Percentiles rank a stretch among this genome's conserved stretches.
These are phyloP conservation scores for Hygrocybe coccinea DNA, from an alignment of 768 basidiomycete genomes.

Conservation along the genomic window DNA sequence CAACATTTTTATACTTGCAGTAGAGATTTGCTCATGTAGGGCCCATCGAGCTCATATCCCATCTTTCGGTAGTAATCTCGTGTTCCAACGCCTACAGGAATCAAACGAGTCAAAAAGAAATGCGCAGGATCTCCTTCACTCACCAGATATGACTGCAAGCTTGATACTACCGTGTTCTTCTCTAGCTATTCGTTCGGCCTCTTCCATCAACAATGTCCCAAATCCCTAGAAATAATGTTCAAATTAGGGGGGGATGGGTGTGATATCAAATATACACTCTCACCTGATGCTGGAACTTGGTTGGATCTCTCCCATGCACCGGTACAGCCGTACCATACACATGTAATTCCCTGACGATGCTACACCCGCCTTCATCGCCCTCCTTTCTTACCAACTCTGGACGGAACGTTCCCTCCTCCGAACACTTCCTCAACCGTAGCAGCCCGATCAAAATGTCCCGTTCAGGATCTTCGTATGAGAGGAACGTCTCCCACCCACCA, in stretches of 20 bases:
- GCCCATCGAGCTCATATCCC: constrained; percentile 92
- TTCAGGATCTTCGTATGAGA: constrained; percentile 98
- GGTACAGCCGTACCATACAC: constrained; percentile 98
- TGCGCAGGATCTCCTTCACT: constrained; percentile 20
- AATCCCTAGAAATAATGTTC: constrained; percentile 62
- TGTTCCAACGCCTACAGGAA: constrained; percentile 76
- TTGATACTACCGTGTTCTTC: constrained; percentile 97
- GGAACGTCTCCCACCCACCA: constrained; percentile 99
- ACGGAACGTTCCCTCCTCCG: constrained; percentile 94
- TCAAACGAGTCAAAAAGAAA: neutral
- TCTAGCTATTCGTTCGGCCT: constrained; percentile 94
- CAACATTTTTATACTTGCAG: constrained; percentile 27
- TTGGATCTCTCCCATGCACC: constrained; percentile 94
- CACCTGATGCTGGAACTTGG: constrained; percentile 95
- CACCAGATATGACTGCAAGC: constrained; percentile 94
- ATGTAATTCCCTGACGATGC: constrained; percentile 92
- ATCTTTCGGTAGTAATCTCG: constrained; percentile 94
- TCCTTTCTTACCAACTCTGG: constrained; percentile 77
- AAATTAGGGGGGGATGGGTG: neutral
- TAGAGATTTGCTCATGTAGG: constrained; percentile 93
- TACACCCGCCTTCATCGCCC: constrained; percentile 72
- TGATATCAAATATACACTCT: constrained; percentile 12
- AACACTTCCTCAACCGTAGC: constrained; percentile 88
- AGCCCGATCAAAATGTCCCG: constrained; percentile 93
- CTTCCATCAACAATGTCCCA: constrained; percentile 96